Conservation (phyloP, 495 filamentous ascomycete genomes). For the Penicillium canescens region DNA sequence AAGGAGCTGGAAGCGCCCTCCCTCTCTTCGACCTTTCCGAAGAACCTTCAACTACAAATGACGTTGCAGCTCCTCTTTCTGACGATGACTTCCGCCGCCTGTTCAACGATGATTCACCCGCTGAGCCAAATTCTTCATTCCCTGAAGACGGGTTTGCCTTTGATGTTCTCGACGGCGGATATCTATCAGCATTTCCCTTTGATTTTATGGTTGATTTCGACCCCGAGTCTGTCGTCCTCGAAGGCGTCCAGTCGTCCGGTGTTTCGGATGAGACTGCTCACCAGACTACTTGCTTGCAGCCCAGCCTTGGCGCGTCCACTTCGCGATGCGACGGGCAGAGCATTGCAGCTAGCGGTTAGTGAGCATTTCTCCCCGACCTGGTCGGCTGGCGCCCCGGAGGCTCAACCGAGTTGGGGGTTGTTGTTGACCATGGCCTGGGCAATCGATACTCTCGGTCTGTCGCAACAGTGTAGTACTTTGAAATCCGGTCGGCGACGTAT, state of each 20-base stretch:
- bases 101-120: conserved; percentile 69
- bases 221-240: conserved; percentile 54
- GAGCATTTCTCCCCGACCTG: conserved; percentile 34
- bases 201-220: conserved; percentile 85
- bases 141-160: conserved; percentile 74
- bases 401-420: conserved; percentile 44
- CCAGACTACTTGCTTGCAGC: conserved; percentile 74
- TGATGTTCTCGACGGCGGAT: conserved; percentile 58
- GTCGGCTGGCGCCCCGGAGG: conserved; percentile 35
- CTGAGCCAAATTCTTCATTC: conserved; percentile 72
- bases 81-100: conserved; percentile 67
- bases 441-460: conserved; percentile 44
- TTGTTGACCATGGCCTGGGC: conserved; percentile 49
- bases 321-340: conserved; percentile 86
- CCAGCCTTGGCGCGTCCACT: conserved; percentile 87
- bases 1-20: conserved; percentile 54
- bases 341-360: conserved; percentile 67
- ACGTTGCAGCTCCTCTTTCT: conserved; percentile 58
- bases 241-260: conserved; percentile 50
- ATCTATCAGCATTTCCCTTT: conserved; percentile 69
- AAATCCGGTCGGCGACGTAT: conserved; percentile 40
- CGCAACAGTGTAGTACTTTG: conserved; percentile 29
- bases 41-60: conserved; percentile 42
- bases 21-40: conserved; percentile 54
- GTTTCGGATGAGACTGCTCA: conserved; percentile 58